Conservation (phyloP, 495 filamentous ascomycete species). For the Astrothelium subdiscretum region DNA sequence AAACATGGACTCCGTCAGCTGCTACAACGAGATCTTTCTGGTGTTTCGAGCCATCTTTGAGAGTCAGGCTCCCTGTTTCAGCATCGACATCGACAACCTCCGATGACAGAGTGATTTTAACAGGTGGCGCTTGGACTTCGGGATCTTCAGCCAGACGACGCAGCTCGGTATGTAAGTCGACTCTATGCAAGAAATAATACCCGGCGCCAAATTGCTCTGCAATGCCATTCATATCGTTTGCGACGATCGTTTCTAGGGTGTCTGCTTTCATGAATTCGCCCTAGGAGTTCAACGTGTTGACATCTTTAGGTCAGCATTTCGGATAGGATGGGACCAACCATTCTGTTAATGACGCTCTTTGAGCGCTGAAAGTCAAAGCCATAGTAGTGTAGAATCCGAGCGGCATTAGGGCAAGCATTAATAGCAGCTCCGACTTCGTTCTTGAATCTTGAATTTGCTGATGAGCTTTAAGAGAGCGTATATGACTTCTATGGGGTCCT, state of each 20-base stretch:
- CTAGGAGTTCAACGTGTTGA: no score
- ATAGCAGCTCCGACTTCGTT: conserved; percentile 13
- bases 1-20: conserved; percentile 40
- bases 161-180: conserved; percentile 41
- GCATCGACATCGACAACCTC: conserved; percentile 26
- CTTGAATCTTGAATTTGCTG: conserved; percentile 5
- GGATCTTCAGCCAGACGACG: conserved; percentile 29
- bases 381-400: neutral
- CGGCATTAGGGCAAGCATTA: conserved; percentile 7
- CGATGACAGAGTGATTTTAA: conserved; percentile 24
- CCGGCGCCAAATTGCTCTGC: conserved; percentile 15
- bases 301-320: neutral
- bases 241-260: neutral
- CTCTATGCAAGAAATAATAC: conserved; percentile 39
- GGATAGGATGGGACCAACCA: neutral
- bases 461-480: neutral
- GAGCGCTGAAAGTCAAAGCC: conserved; percentile 5
- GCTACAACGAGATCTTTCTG: conserved; percentile 36
- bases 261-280: neutral
- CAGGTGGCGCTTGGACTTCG: conserved; percentile 25
- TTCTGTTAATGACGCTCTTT: neutral
- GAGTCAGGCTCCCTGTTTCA: conserved; percentile 29
- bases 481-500: neutral
- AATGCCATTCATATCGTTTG: neutral
- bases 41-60: conserved; percentile 27